These are phyloP conservation scores for Lactarius deliciosus DNA, from an alignment of 768 basidiomycete genomes.

Conservation along the genomic window DNA sequence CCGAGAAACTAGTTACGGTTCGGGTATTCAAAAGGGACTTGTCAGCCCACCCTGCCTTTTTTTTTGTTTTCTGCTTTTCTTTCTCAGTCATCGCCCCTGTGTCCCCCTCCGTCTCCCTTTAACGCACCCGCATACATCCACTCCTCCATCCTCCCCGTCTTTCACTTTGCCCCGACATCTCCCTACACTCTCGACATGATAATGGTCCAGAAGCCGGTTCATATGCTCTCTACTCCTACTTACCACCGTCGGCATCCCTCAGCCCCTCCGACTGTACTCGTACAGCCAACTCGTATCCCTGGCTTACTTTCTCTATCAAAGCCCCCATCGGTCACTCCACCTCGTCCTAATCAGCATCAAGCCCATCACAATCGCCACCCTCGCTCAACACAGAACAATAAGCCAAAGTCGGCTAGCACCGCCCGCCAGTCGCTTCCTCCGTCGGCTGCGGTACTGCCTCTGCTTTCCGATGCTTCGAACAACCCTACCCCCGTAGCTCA, in stretches of 20 bases:
- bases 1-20: conserved; percentile 3
- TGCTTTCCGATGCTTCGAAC: conserved; percentile 35
- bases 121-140: conserved; percentile 31
- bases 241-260: conserved; percentile 66
- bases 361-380: conserved; percentile 24
- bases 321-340: conserved; percentile 41
- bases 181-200: conserved; percentile 38
- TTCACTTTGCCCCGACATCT: conserved; percentile 6
- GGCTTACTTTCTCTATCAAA: conserved; percentile 72
- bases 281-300: conserved; percentile 71
- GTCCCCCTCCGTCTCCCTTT: conserved; percentile 25
- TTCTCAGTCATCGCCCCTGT: conserved; percentile 14
- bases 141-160: conserved; percentile 26
- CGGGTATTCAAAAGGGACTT: conserved; percentile 4
- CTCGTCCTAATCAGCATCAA: conserved; percentile 40
- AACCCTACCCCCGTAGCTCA: conserved; percentile 35
- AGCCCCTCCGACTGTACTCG: conserved; percentile 63
- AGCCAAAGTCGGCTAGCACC: conserved; percentile 33
- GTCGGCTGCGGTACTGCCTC: conserved; percentile 33
- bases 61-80: conserved; percentile 2
- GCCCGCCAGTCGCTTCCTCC: conserved; percentile 23
- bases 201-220: conserved; percentile 42
- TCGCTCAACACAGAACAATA: conserved; percentile 43
- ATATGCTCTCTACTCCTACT: conserved; percentile 34
- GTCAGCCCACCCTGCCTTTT: conserved; percentile 24